phyloP scores from a whole-genome alignment of 75 land plant genomes.

The Sequoiadendron giganteum region DNA sequence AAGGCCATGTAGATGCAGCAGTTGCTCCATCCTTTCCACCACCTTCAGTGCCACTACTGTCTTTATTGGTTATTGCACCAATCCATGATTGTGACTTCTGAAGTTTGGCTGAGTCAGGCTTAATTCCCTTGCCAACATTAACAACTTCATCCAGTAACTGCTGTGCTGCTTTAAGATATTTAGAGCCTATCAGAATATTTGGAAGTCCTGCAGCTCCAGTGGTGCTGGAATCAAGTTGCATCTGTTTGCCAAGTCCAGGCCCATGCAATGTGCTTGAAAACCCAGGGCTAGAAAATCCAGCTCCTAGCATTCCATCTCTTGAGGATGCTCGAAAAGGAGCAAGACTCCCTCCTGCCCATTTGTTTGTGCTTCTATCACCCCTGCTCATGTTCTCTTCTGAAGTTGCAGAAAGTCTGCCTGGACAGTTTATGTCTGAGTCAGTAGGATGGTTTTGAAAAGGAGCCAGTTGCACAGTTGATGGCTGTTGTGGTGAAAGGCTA shows the following conservation, averaged over 20 bases:
- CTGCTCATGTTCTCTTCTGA: constrained; percentile 16
- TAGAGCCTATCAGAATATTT: constrained; percentile 50
- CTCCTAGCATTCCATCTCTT: constrained; percentile 11
- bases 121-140: constrained; percentile 41
- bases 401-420: constrained; percentile 14
- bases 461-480: constrained; percentile 10
- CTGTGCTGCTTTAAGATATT: constrained; percentile 75
- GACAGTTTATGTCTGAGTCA: constrained; percentile 12
- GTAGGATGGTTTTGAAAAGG: constrained; percentile 19
- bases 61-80: constrained; percentile 15
- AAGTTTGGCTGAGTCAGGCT: constrained; percentile 13
- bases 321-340: constrained; percentile 13
- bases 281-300: constrained; percentile 3
- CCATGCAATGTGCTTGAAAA: constrained; percentile 10
- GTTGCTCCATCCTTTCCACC: constrained; percentile 11
- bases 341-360: constrained; percentile 15
- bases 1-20: constrained; percentile 10
- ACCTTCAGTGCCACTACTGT: constrained; percentile 20
- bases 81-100: constrained; percentile 21
- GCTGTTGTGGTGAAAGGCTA: constrained; percentile 60
- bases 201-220: constrained; percentile 27
- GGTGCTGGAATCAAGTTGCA: constrained; percentile 12
- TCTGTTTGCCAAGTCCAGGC: constrained; percentile 9
- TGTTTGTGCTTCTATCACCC: neutral
- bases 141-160: constrained; percentile 73